Conservation (phyloP, 2,329 filamentous ascomycete species). For the Hypomyces perniciosus region DNA sequence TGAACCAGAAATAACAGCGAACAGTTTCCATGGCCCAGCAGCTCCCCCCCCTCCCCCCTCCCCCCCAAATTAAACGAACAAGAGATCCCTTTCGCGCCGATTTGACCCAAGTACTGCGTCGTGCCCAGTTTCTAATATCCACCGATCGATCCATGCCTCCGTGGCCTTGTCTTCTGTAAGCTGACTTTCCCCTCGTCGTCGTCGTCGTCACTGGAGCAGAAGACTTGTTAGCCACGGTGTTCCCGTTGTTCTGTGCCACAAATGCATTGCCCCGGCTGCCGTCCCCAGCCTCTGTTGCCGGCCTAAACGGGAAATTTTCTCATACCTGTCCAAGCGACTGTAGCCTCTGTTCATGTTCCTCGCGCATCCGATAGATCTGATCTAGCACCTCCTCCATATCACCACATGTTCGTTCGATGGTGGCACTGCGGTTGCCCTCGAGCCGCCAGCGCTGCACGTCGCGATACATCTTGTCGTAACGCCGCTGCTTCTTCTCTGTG, state of each 20-base stretch:
- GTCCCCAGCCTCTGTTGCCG: not conserved
- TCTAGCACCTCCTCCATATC: constrained; percentile 61
- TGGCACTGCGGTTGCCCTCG: constrained; percentile 67
- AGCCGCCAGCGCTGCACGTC: constrained; percentile 72
- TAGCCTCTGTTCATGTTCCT: constrained; percentile 33
- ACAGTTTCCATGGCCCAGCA: constrained; percentile 8
- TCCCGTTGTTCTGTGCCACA: constrained; percentile 9
- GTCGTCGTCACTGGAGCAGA: constrained; percentile 14
- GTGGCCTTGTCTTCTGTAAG: constrained; percentile 14
- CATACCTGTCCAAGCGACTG: constrained; percentile 29
- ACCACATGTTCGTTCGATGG: constrained; percentile 63
- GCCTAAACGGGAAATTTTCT: constrained; percentile 2
- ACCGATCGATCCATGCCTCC: constrained; percentile 9
- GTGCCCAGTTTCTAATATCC: constrained; percentile 10
- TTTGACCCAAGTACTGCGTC: constrained; percentile 7
- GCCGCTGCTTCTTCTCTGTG: constrained; percentile 76
- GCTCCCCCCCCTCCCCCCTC: not conserved
- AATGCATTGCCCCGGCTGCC: not conserved
- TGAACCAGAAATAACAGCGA: constrained; percentile 7
- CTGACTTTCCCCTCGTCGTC: constrained; percentile 10
- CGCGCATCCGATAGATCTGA: constrained; percentile 49
- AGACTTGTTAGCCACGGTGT: constrained; percentile 13
- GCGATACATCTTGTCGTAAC: constrained; percentile 65
- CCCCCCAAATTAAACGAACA: not conserved
- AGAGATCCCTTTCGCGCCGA: constrained; percentile 9